Evolutionary conservation across 1,284 basidiomycete species (phyloP).

Genomic region (Boletellus deceptivus): DNA sequence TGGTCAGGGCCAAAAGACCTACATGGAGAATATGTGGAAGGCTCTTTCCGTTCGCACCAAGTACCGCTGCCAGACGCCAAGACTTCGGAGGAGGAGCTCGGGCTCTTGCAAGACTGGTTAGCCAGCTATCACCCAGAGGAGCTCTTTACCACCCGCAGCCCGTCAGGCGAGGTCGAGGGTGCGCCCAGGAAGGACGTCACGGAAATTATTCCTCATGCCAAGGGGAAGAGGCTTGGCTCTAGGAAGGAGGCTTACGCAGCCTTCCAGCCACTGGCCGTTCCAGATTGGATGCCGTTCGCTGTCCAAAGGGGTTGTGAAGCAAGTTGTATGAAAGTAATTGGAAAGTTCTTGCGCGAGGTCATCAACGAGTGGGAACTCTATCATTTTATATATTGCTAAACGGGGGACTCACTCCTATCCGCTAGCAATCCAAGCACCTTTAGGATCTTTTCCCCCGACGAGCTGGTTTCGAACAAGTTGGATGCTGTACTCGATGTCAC

Average conservation of each 20-base stretch:
- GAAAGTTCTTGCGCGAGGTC: conserved; percentile 56
- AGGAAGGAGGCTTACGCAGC: conserved; percentile 64
- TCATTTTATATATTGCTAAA: background rate
- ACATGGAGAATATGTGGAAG: conserved; percentile 71
- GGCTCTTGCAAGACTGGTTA: conserved; percentile 68
- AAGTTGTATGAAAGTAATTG: conserved; percentile 79
- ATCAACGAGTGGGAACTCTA: conserved; percentile 46
- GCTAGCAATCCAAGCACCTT: conserved; percentile 70
- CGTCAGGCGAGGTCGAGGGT: conserved; percentile 35
- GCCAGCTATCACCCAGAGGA: conserved; percentile 61
- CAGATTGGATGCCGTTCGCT: conserved; percentile 62
- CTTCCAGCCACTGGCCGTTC: conserved; percentile 60
- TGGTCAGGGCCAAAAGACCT: conserved; percentile 66
- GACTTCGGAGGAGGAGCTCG: conserved; percentile 60
- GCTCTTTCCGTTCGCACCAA: conserved; percentile 74
- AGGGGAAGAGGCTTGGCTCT: conserved; percentile 61
- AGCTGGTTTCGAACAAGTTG: conserved; percentile 87
- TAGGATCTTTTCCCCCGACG: conserved; percentile 91
- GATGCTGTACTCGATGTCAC: conserved; percentile 69
- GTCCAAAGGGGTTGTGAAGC: conserved; percentile 55
- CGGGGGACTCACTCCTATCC: background rate
- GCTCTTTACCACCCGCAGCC: conserved; percentile 48
- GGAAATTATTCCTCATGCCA: conserved; percentile 52
- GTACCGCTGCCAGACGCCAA: conserved; percentile 78
- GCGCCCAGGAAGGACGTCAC: conserved; percentile 51